Evolutionary conservation across 148 eudicot species (phyloP).

Genomic region (Vaccinium macrocarpon): DNA sequence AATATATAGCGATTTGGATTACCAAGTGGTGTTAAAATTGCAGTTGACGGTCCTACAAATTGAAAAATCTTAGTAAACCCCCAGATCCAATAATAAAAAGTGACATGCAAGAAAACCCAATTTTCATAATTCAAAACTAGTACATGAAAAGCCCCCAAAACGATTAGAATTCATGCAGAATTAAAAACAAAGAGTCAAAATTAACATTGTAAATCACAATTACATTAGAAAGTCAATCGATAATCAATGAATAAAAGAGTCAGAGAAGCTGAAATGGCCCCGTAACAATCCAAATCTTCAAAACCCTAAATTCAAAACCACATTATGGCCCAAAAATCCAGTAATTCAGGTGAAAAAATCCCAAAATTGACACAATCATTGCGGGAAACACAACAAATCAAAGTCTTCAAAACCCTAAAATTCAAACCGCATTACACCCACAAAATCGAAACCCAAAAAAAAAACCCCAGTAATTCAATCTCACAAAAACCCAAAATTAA

Average conservation of each 20-base stretch:
- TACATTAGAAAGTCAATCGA: background rate
- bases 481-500: background rate
- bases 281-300: background rate
- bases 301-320: background rate
- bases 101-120: conserved; percentile 13
- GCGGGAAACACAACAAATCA: background rate
- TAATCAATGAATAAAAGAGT: background rate
- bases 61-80: background rate
- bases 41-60: background rate
- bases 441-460: background rate
- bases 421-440: background rate
- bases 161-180: background rate
- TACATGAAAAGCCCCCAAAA: background rate
- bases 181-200: background rate
- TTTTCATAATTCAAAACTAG: background rate
- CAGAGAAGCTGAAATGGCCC: background rate
- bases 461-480: background rate
- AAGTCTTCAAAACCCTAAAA: background rate
- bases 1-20: background rate
- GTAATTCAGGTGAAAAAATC: background rate
- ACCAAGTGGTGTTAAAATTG: background rate
- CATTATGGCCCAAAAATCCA: background rate
- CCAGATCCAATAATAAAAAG: conserved; percentile 4
- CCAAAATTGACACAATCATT: conserved; percentile 4
- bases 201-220: background rate